Conservation (phyloP, 768 basidiomycete species). For the Roridomyces roridus region DNA sequence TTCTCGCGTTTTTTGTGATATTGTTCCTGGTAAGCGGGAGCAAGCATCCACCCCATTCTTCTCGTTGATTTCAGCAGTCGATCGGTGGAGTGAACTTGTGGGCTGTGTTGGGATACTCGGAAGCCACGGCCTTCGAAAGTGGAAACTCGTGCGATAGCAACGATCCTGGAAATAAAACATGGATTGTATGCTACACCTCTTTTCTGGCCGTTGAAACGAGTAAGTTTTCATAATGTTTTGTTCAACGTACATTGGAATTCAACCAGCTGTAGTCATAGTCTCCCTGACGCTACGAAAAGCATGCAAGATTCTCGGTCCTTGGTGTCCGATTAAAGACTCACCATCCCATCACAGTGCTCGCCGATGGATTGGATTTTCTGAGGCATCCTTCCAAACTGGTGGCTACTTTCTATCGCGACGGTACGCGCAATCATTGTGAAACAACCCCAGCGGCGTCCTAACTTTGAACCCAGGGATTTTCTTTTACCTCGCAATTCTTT, state of each 20-base stretch:
- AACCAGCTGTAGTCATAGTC: neutral
- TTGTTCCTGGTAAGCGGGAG: neutral
- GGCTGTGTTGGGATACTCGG: neutral
- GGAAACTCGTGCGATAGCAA: no score
- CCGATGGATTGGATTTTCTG: neutral
- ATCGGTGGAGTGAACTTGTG: neutral
- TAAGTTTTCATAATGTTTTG: neutral
- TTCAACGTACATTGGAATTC: neutral
- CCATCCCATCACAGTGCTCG: neutral
- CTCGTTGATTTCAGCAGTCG: neutral
- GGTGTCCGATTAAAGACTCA: neutral
- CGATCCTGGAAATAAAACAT: no score
- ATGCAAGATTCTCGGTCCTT: neutral
- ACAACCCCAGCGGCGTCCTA: neutral
- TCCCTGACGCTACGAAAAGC: constrained; percentile 12
- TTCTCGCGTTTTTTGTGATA: constrained; percentile 1
- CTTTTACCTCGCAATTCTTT: constrained; percentile 14
- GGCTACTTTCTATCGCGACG: constrained; percentile 12
- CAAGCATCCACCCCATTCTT: neutral
- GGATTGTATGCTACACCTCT: no score
- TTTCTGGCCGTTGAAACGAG: no score
- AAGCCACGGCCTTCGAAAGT: neutral
- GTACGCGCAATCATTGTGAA: neutral
- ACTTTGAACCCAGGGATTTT: neutral
- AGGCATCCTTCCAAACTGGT: neutral